phyloP scores from a whole-genome alignment of 2,329 filamentous ascomycete species.

The Fusarium neocosmosporiellum region DNA sequence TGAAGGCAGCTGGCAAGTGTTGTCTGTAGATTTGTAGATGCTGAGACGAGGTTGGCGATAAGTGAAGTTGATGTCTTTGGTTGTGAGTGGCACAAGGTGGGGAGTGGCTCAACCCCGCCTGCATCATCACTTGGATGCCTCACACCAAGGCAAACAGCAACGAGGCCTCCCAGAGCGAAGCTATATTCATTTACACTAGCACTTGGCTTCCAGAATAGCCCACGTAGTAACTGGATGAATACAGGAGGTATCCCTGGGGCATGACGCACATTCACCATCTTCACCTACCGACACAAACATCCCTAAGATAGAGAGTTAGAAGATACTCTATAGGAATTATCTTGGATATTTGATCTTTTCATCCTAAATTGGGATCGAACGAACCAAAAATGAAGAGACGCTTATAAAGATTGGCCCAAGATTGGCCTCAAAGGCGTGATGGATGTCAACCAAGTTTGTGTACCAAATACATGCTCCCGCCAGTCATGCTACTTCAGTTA shows the following conservation, averaged over 20 bases:
- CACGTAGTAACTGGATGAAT: background rate
- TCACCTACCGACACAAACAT: background rate
- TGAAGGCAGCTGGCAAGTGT: background rate
- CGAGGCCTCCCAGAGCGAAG: constrained; percentile 1
- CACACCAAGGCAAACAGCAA: background rate
- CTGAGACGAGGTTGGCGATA: constrained; percentile 23
- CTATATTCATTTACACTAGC: background rate
- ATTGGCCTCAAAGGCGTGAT: background rate
- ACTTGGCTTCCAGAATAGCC: background rate
- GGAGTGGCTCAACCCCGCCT: constrained; percentile 32
- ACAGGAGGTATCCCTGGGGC: background rate
- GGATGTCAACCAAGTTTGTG: too few relatives aligned
- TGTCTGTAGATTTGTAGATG: background rate
- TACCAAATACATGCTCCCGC: too few relatives aligned
- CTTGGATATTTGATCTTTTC: background rate
- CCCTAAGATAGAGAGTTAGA: background rate
- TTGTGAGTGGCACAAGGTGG: constrained; percentile 31
- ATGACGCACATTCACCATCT: background rate
- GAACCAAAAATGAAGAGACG: background rate
- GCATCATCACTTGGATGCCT: constrained; percentile 24
- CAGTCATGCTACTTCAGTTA: too few relatives aligned
- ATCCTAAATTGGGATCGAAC: background rate
- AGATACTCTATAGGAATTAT: background rate
- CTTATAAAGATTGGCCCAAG: background rate
- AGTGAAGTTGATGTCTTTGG: constrained; percentile 11